These are phyloP conservation scores for Wallacemonas sp. DNA, from an alignment of 208 protist genomes.

Conservation along the genomic window DNA sequence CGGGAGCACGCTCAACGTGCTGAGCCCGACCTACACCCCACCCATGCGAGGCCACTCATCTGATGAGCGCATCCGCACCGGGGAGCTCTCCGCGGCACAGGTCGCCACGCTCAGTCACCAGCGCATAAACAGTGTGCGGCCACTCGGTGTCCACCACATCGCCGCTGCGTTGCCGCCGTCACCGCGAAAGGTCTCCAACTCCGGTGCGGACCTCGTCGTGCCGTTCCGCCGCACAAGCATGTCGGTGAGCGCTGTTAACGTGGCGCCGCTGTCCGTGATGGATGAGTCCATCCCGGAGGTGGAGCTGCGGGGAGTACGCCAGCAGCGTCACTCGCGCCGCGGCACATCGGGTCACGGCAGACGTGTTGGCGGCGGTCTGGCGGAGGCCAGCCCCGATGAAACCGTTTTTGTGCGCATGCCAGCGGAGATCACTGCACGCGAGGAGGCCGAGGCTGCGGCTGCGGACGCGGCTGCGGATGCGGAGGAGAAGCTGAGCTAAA, in stretches of 20 bases:
- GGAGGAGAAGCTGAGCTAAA: neutral
- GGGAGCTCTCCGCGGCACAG: neutral
- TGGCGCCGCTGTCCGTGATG: neutral
- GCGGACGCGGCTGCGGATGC: neutral
- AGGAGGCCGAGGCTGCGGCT: neutral
- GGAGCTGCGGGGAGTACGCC: neutral
- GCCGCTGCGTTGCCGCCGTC: neutral
- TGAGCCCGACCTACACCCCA: neutral
- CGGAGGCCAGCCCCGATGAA: neutral
- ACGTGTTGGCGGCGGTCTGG: too few relatives aligned
- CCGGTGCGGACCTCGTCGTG: neutral
- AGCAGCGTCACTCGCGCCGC: neutral
- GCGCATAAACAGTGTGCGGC: neutral
- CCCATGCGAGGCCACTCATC: neutral
- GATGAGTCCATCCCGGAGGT: neutral
- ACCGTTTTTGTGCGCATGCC: conserved; percentile 6
- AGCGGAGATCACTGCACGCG: neutral
- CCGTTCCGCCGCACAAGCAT: neutral
- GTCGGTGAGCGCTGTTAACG: neutral
- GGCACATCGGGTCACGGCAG: neutral
- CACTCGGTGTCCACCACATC: neutral
- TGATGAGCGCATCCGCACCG: neutral
- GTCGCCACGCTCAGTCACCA: neutral
- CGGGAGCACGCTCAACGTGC: neutral
- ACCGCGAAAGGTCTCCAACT: neutral